Conservation (phyloP, 2,329 filamentous ascomycete species). For the Xylaria sp. region DNA sequence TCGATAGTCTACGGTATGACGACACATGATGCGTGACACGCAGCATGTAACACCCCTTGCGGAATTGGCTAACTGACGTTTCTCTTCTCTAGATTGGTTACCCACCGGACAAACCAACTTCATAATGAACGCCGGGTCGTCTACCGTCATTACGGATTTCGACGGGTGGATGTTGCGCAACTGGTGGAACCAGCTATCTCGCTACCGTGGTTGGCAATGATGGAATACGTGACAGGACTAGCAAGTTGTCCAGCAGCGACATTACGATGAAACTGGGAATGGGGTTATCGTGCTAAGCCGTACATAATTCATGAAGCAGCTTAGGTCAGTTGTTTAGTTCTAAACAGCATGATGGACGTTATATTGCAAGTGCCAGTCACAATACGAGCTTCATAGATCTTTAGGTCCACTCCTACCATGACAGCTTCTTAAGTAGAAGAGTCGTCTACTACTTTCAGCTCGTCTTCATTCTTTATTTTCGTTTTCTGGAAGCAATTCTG, state of each 20-base stretch:
- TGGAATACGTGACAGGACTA: background rate
- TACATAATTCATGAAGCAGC: background rate
- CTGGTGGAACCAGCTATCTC: slow-evolving; percentile 25
- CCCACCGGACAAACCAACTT: slow-evolving; percentile 24
- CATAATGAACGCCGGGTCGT: slow-evolving; percentile 21
- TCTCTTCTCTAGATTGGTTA: slow-evolving; percentile 19
- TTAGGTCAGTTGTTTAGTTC: background rate
- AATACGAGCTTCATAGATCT: too few relatives aligned
- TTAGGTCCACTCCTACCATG: background rate
- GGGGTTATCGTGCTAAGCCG: background rate
- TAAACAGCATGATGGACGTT: background rate
- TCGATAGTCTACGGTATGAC: slow-evolving; percentile 20
- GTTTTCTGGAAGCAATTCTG: too few relatives aligned
- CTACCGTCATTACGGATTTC: slow-evolving; percentile 22
- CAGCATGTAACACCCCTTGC: background rate
- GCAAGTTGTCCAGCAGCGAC: background rate
- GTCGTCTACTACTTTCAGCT: background rate
- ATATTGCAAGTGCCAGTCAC: background rate
- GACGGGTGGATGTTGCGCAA: slow-evolving; percentile 29
- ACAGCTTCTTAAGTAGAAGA: background rate
- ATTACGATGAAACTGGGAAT: background rate
- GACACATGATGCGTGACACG: background rate
- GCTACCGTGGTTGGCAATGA: slow-evolving; percentile 27
- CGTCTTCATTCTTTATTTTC: background rate
- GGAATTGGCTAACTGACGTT: background rate